These are phyloP conservation scores for Boletus subparvulus DNA, from an alignment of 768 basidiomycete genomes.

Conservation along the genomic window DNA sequence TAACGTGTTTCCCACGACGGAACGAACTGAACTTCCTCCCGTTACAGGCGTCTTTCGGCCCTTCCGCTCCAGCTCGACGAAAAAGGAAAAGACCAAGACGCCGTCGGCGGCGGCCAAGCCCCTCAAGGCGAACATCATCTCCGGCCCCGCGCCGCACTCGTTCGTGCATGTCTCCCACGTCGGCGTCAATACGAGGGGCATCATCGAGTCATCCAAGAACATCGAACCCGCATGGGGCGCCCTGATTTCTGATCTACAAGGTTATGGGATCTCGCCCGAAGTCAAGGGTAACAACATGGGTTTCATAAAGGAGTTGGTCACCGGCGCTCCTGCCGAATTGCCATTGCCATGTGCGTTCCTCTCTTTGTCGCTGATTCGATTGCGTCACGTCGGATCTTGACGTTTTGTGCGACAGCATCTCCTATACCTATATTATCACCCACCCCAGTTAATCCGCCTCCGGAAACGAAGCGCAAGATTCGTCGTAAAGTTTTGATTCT, in stretches of 20 bases:
- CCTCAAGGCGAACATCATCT: conserved; percentile 44
- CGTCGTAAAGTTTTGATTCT: conserved; percentile 32
- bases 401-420: conserved; percentile 1
- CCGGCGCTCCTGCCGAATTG: conserved; percentile 3
- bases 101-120: conserved; percentile 40
- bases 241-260: conserved; percentile 43
- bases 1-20: neutral
- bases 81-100: conserved; percentile 31
- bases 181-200: conserved; percentile 51
- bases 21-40: neutral
- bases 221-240: conserved; percentile 56
- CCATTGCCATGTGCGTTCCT: conserved; percentile 15
- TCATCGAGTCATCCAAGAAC: conserved; percentile 52
- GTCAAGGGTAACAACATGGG: conserved; percentile 32
- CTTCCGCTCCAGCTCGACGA: conserved; percentile 28
- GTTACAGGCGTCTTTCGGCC: conserved; percentile 26
- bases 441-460: conserved; percentile 6
- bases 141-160: conserved; percentile 55
- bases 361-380: neutral
- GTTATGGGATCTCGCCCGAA: conserved; percentile 36
- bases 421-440: conserved; percentile 10
- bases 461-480: conserved; percentile 32
- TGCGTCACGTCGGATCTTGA: neutral
- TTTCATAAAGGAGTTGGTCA: conserved; percentile 36
- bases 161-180: conserved; percentile 70